Base-by-base conservation (phyloP, 2,329 filamentous ascomycete genomes). In the Ramichloridium luteum region DNA sequence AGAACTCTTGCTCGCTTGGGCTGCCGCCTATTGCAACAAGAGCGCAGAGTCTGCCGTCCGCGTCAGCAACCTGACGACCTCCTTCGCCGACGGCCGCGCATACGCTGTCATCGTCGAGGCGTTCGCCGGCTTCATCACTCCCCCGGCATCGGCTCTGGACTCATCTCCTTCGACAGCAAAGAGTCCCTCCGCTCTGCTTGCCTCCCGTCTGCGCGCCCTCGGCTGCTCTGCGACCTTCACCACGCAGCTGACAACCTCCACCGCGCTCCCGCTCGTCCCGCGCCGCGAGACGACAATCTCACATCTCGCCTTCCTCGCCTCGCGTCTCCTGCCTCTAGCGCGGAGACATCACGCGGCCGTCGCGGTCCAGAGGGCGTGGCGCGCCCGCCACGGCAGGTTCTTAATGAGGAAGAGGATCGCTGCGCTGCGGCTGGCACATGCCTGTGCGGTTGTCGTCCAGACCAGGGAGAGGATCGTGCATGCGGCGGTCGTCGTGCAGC, bases 271-370 rank as follows among this genome's bases (percentile, higher is more conserved):
- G 8, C 8, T 23, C 20, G 61, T 74, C 14, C 68, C 71, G 9
- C 64, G 67, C 34, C 56, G 57, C 15, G 62, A 68, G 41, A 74
- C 72, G 39, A 71, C 68, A 0, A 48, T 74, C 15, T 64, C 68
- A 2, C 63, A 67, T 3, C 62, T 77, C 5, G 62, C 70, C 3
- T 75, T 75, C 48, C 61, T 77, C 4, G 71, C 70, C 25, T 72
- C 68, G 3, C 62, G 72, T 25, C 55, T 77, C 1, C 56, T 77
- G 3, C 62, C 65, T 0, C 58, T 70, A 4, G 62, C 63, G 1
- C 59, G 59, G 34, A 55, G 54, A 9, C 56, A 61, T 35, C 61
- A 64, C 26, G 72, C 72, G 2, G 70, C 70, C 1, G 48, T 56
- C 2, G 56, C 57, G 1, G 61, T 77, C 11, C 72, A 77, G 45